phyloP scores from a whole-genome alignment of 2,329 filamentous ascomycete species.

The Botryosphaeria agaves region DNA sequence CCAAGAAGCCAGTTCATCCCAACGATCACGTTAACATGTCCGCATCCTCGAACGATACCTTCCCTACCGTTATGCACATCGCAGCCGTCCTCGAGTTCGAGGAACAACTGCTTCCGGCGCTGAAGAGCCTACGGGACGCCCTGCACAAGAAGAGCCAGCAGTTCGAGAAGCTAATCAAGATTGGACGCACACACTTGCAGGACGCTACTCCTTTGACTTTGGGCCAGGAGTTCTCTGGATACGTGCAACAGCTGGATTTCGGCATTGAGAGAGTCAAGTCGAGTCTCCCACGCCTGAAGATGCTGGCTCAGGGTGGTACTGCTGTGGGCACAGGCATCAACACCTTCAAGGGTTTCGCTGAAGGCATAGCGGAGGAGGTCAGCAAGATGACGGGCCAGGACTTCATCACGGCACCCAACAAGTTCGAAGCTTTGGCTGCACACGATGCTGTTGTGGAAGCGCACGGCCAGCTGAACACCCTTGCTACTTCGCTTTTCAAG shows the following conservation, averaged over 20 bases:
- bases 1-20: constrained; percentile 96
- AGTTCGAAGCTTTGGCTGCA: constrained; percentile 91
- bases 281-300: constrained; percentile 65
- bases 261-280: constrained; percentile 76
- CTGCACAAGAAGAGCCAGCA: constrained; percentile 78
- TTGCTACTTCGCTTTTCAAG: constrained; percentile 85
- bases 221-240: constrained; percentile 94
- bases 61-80: constrained; percentile 99
- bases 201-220: constrained; percentile 92
- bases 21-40: constrained; percentile 99
- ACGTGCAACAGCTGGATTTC: constrained; percentile 84
- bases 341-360: constrained; percentile 90
- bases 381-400: constrained; percentile 80
- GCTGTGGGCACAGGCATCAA: constrained; percentile 96
- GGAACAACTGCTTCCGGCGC: constrained; percentile 63
- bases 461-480: constrained; percentile 81
- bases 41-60: constrained; percentile 96
- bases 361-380: constrained; percentile 81
- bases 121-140: constrained; percentile 66
- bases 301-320: constrained; percentile 88
- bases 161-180: constrained; percentile 96
- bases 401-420: constrained; percentile 95
- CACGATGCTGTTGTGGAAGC: constrained; percentile 95
- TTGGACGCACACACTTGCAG: constrained; percentile 91
- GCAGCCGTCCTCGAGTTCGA: constrained; percentile 90